Evolutionary conservation across 139 green algal species (phyloP), one percentile per base, ranked within the genome.

Genomic region (Tetradesmus lagerheimii): DNA sequence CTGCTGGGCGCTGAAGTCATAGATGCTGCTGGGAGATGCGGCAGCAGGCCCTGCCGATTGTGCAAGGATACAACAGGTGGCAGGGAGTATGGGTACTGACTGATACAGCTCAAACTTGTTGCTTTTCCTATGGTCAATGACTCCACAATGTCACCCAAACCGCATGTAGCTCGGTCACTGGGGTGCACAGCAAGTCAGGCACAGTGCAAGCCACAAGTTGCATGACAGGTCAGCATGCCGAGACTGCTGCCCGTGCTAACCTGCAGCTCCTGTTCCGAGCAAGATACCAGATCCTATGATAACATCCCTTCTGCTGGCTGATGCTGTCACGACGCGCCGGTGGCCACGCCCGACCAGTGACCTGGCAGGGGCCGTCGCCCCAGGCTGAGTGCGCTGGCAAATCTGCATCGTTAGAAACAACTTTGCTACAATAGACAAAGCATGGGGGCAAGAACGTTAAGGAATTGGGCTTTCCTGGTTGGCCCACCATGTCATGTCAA

Each of bases 1-100:
- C 88, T 95, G 92, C 83, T 89, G 31, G 4, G 91, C 94, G 0
- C 67, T 88, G 66, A 97, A 95, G 47, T 94, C 89, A 71, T 95
- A 97, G 18, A 93, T 92, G 71, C 83, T 92, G n/a, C 41, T 27
- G 2, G 89, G 62, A 11, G 77, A 85, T 11, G 67, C 86, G 14
- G 71, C 80, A 3, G 29, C 57, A 38, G 77, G 41, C 39, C 41
- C 79, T 85, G 79, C 37, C 11, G 38, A 27, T 12, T 53, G 77
- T 35, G 25, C 23, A n/a, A n/a, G 57, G 57, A 71, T 8, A 71
- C 5, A 23, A 18, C 12, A n/a, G 11, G 57, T 71, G 23, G 25
- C 57, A 71, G 25, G 3, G 57, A 71, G 18, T n/a, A 18, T 71
- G 57, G 47, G 6, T 62, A 1, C 12, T 20, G 6, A 18, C 47